Evolutionary conservation across 192 early-diverging fungal species (phyloP).

Genomic region (Backusella tuberculispora): DNA sequence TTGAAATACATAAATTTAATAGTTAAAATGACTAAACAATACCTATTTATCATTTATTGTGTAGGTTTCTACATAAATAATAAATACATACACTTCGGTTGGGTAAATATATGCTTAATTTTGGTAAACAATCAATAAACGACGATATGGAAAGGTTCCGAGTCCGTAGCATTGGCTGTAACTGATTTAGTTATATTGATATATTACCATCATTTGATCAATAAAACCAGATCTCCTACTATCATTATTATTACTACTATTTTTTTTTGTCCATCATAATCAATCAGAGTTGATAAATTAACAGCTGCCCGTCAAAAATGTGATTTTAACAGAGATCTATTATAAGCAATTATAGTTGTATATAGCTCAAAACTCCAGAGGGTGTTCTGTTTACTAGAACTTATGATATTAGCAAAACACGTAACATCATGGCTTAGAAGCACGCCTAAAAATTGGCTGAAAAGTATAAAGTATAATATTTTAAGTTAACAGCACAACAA

Average conservation of each 20-base stretch:
- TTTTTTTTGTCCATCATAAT: not conserved
- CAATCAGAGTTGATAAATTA: not conserved
- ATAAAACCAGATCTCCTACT: not conserved
- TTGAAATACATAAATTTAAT: not conserved
- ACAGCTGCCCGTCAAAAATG: too few relatives aligned
- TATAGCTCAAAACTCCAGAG: too few relatives aligned
- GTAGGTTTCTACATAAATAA: not conserved
- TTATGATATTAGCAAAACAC: too few relatives aligned
- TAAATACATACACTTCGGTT: not conserved
- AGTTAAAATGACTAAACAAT: not conserved
- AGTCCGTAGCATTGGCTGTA: not conserved
- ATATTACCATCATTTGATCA: not conserved
- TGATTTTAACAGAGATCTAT: too few relatives aligned
- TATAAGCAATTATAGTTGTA: too few relatives aligned
- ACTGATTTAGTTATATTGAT: constrained; percentile 1
- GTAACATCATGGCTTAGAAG: too few relatives aligned
- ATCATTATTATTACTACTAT: not conserved
- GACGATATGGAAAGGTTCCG: not conserved
- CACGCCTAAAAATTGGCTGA: too few relatives aligned
- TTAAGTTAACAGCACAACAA: too few relatives aligned
- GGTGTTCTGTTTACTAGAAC: too few relatives aligned
- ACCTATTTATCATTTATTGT: not conserved
- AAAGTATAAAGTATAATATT: too few relatives aligned
- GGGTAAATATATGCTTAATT: not conserved
- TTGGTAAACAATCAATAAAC: not conserved